These are phyloP conservation scores for Mycena sp. DNA, from an alignment of 1,284 basidiomycete species.

Conservation along the genomic window DNA sequence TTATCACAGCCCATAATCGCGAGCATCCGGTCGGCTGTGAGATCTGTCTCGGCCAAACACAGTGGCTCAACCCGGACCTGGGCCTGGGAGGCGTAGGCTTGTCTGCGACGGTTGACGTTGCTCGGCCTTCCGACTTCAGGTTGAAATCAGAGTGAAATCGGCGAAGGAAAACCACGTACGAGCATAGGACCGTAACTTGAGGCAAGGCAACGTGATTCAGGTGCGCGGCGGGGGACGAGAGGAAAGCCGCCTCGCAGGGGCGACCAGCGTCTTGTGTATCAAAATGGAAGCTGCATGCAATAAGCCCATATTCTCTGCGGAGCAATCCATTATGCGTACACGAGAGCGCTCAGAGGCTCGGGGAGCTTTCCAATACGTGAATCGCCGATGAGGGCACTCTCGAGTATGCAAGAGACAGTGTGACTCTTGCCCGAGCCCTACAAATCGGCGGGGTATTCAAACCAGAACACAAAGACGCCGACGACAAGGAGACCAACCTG, in stretches of 20 bases:
- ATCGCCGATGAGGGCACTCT: conserved; percentile 36
- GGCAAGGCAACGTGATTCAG: conserved; percentile 26
- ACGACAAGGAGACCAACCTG: conserved; percentile 37
- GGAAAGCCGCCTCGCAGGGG: conserved; percentile 4
- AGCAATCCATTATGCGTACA: conserved; percentile 24
- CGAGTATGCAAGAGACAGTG: conserved; percentile 38
- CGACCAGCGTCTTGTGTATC: conserved; percentile 11
- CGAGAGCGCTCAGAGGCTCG: conserved; percentile 31
- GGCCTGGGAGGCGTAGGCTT: conserved; percentile 44
- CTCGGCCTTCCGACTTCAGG: conserved; percentile 34
- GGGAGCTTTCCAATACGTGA: conserved; percentile 33
- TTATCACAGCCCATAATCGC: conserved; percentile 50
- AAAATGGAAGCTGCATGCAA: conserved; percentile 21
- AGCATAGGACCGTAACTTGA: conserved; percentile 26
- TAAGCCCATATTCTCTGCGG: neutral
- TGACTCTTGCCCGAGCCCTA: conserved; percentile 41
- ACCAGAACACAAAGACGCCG: neutral
- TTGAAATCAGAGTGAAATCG: neutral
- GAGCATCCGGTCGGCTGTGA: conserved; percentile 47
- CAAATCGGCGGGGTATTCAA: neutral
- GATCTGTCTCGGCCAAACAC: conserved; percentile 45
- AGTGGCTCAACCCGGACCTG: conserved; percentile 45
- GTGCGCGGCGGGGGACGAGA: neutral
- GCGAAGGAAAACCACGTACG: neutral
- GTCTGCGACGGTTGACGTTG: conserved; percentile 40